These are phyloP conservation scores for Silene vulgaris DNA, from an alignment of 179 eudicot species.

Conservation along the genomic window DNA sequence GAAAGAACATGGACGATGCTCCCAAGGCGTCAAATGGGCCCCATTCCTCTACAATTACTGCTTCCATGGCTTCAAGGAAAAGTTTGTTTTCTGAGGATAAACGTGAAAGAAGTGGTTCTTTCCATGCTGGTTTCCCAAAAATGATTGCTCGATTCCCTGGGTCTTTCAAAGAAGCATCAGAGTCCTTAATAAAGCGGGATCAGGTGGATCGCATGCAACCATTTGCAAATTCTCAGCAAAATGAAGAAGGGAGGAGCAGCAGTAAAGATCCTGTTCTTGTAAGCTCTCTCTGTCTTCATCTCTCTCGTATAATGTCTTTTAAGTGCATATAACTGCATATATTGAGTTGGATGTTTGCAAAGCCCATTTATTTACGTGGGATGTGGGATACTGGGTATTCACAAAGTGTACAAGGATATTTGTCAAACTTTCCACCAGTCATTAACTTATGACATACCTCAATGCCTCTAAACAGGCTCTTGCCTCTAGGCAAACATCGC, in stretches of 20 bases:
- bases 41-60: conserved; percentile 43
- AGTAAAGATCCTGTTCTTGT: conserved; percentile 68
- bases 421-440: not conserved
- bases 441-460: not conserved
- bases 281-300: conserved; percentile 33
- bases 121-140: conserved; percentile 50
- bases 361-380: not conserved
- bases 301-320: not conserved
- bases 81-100: conserved; percentile 53
- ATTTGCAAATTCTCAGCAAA: conserved; percentile 35
- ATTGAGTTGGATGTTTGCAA: not conserved
- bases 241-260: conserved; percentile 50
- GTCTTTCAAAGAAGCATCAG: conserved; percentile 65
- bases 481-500: not conserved
- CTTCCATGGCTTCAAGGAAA: conserved; percentile 52
- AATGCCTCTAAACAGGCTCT: not conserved
- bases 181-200: conserved; percentile 44
- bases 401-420: not conserved
- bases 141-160: conserved; percentile 68
- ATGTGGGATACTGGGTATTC: not conserved
- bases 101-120: conserved; percentile 42
- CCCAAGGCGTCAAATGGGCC: conserved; percentile 56
- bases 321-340: not conserved
- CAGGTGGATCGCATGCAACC: conserved; percentile 33
- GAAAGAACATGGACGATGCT: conserved; percentile 59